Conservation (phyloP, 306 rosid species). For the Prunus kanzakura region DNA sequence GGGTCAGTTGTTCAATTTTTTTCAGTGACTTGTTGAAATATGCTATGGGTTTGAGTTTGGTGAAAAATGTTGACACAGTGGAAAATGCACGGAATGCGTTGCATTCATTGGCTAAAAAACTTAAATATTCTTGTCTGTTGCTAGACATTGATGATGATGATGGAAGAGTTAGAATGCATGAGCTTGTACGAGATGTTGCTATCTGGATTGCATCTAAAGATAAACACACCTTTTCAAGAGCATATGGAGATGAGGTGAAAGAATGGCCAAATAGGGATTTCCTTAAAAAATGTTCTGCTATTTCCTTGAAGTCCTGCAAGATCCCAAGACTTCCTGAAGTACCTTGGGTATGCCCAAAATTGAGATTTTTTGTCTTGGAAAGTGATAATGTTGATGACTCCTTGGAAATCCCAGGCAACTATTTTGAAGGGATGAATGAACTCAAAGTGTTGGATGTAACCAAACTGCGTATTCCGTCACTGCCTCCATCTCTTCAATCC, state of each 20-base stretch:
- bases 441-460: constrained; percentile 21
- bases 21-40: constrained; percentile 35
- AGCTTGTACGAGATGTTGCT: constrained; percentile 23
- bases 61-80: constrained; percentile 8
- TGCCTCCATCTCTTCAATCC: constrained; percentile 18
- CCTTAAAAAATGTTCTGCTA: no score
- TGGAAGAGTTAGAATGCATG: neutral
- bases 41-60: constrained; percentile 21
- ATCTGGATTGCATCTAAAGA: constrained; percentile 7
- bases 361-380: no score
- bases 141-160: neutral
- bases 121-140: constrained; percentile 8
- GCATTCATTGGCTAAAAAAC: neutral
- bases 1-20: neutral
- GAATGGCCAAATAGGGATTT: neutral
- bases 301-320: no score
- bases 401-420: neutral
- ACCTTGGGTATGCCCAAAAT: constrained; percentile 7
- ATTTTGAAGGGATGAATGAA: constrained; percentile 16
- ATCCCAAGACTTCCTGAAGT: constrained; percentile 6
- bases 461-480: neutral
- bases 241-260: constrained; percentile 1
- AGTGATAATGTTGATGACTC: no score
- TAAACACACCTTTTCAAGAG: neutral
- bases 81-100: neutral